A percentile compares a stretch with the other conserved stretches of the same genome.
phyloP scores from a whole-genome alignment of 192 early-diverging fungal genomes.

The Entrophospora sp. region DNA sequence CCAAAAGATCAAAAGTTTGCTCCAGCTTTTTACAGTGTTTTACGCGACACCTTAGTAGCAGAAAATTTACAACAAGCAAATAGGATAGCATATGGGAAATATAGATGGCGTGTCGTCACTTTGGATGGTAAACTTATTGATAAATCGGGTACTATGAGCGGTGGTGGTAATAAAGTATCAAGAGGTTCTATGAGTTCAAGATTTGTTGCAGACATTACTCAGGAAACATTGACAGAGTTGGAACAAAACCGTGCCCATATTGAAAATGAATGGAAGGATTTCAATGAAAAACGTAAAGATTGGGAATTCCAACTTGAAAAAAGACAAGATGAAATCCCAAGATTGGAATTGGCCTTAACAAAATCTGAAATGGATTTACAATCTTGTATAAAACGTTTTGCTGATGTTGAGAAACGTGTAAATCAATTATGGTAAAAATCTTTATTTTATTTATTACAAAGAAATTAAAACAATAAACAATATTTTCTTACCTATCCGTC shows the following conservation, averaged over 20 bases:
- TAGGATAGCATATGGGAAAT: slow-evolving; percentile 73
- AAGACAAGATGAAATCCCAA: slow-evolving; percentile 44
- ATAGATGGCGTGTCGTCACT: slow-evolving; percentile 88
- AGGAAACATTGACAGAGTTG: slow-evolving; percentile 45
- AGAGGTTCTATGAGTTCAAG: slow-evolving; percentile 88
- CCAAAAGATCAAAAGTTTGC: slow-evolving; percentile 63
- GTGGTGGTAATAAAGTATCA: slow-evolving; percentile 67
- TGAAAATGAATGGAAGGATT: slow-evolving; percentile 45
- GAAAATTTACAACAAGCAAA: slow-evolving; percentile 75
- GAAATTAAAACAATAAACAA: too few relatives aligned
- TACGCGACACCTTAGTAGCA: slow-evolving; percentile 85
- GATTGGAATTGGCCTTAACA: slow-evolving; percentile 50
- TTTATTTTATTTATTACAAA: neutral
- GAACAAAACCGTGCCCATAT: slow-evolving; percentile 49
- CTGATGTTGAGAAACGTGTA: slow-evolving; percentile 60
- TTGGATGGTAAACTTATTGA: slow-evolving; percentile 89
- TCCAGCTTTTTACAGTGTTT: slow-evolving; percentile 77
- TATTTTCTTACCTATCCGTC: too few relatives aligned
- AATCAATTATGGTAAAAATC: slow-evolving; percentile 41
- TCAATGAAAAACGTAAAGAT: slow-evolving; percentile 30
- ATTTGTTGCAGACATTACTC: slow-evolving; percentile 47
- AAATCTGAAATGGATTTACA: slow-evolving; percentile 69
- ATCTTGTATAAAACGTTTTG: slow-evolving; percentile 53
- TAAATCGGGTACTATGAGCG: slow-evolving; percentile 84
- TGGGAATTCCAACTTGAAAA: slow-evolving; percentile 39